Evolutionary conservation across 2,329 filamentous ascomycete species (phyloP).

Genomic region (Scedosporium aurantiacum): DNA sequence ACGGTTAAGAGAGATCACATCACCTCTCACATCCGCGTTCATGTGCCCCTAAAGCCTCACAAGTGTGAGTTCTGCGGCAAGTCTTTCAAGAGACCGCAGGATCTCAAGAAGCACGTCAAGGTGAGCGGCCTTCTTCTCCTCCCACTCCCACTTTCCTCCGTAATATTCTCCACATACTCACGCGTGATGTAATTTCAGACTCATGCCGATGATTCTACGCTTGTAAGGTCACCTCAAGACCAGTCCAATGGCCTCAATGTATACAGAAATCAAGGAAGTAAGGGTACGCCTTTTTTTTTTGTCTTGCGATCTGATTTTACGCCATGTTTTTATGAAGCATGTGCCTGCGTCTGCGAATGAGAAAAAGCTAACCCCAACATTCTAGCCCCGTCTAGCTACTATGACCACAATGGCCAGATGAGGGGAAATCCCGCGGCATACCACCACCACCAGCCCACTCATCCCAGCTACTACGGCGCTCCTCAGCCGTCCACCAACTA

Average conservation of each 20-base stretch:
- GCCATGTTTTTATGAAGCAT: constrained; percentile 16
- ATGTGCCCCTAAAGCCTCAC: constrained; percentile 97
- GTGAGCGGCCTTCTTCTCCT: constrained; percentile 22
- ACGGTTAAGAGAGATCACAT: constrained; percentile 99
- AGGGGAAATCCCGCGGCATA: constrained; percentile 41
- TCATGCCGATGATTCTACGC: constrained; percentile 87
- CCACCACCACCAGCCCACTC: constrained; percentile 44
- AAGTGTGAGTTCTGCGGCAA: constrained; percentile 99
- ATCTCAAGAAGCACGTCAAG: constrained; percentile 99
- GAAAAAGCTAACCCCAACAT: constrained; percentile 12
- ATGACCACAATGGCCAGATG: constrained; percentile 55
- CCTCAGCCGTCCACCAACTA: constrained; percentile 45
- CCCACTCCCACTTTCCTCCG: neutral
- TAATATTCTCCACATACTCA: neutral
- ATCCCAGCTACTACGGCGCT: constrained; percentile 44
- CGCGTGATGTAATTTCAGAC: constrained; percentile 40
- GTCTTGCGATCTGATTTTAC: neutral
- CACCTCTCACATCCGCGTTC: constrained; percentile 95
- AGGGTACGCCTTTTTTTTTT: constrained; percentile 32
- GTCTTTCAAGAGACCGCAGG: constrained; percentile 97
- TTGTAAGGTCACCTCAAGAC: constrained; percentile 42
- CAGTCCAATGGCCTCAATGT: constrained; percentile 30
- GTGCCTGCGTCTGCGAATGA: constrained; percentile 21
- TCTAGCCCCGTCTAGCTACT: constrained; percentile 46
- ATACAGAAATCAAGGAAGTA: constrained; percentile 42